Base-by-base conservation (phyloP, 2,329 filamentous ascomycete species). In the Rutstroemia sydowiana region DNA sequence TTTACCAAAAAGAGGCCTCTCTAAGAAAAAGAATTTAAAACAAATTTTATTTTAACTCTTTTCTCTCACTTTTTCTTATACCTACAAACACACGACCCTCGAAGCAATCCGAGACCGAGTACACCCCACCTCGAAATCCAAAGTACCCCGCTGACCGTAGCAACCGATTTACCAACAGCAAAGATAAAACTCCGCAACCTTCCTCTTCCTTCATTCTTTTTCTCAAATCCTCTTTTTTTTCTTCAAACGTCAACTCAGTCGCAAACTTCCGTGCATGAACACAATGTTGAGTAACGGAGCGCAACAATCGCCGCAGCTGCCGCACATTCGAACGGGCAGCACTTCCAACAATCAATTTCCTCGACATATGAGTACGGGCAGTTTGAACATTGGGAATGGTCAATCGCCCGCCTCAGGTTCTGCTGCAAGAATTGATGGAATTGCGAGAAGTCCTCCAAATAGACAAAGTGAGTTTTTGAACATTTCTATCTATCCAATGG, bases 401-500 rank as follows among this genome's bases (percentile, higher is more conserved):
- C 37, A 48, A 39, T 32, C 45, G 6, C 37, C 51, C 2, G 14
- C 21, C n/a, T 34, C 16, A 36, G 51, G 30, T 18, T 45, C 30
- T 41, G 32, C 39, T 26, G 7, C 45, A 7, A 37, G 45, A 44
- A 40, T 28, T 13, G 51, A 53, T 39, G 51, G 51, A n/a, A 14
- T 49, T 10, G 51, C 51, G 20, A 32, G 51, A 37, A 53, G 51
- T 44, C 51, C 51, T 23, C 51, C 51, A 5, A 43, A 34, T 20
- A 53, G 51, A 49, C 51, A 53, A 44, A 53, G 51, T 53, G 40
- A 53, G 51, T 32, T 26, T n/a, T n/a, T n/a, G n/a, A n/a, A n/a
- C n/a, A n/a, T n/a, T n/a, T n/a, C n/a, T n/a, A n/a, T n/a, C n/a
- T n/a, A n/a, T n/a, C n/a, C n/a, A n/a, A n/a, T n/a, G n/a, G n/a